Evolutionary conservation across 345 rosid genomes (phyloP).

Genomic region (Gossypium rotundifolium): DNA sequence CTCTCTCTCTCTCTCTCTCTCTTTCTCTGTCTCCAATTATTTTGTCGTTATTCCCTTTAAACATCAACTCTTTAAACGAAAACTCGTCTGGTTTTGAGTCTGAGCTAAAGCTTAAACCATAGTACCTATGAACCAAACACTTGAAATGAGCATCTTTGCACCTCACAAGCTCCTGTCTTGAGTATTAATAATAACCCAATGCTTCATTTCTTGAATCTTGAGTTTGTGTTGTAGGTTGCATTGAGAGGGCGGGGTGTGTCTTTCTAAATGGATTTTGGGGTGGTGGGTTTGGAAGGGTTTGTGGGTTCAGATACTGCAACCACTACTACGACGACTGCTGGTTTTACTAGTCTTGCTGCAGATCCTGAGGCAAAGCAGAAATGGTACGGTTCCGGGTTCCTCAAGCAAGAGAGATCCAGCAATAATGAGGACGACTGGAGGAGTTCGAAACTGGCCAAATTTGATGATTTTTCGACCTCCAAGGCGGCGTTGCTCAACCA

Average conservation of each 20-base stretch:
- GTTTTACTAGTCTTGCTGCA: constrained; percentile 32
- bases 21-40: constrained; percentile 27
- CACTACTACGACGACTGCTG: neutral
- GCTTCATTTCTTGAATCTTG: constrained; percentile 13
- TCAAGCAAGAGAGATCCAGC: constrained; percentile 46
- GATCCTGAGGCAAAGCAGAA: constrained; percentile 49
- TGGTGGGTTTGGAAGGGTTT: constrained; percentile 41
- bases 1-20: constrained; percentile 15
- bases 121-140: neutral
- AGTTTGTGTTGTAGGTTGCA: constrained; percentile 13
- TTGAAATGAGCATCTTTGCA: constrained; percentile 13
- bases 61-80: constrained; percentile 11
- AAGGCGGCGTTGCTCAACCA: constrained; percentile 34
- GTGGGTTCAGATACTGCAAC: constrained; percentile 32
- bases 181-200: constrained; percentile 1
- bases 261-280: constrained; percentile 47
- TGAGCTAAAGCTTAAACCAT: constrained; percentile 10
- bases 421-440: constrained; percentile 42
- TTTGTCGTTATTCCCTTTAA: constrained; percentile 18
- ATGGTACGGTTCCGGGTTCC: constrained; percentile 55
- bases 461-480: constrained; percentile 26
- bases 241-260: neutral
- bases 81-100: constrained; percentile 17
- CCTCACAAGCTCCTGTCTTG: constrained; percentile 9
- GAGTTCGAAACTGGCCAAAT: constrained; percentile 42